A percentile compares a stretch with the other conserved stretches of the same genome.
These are phyloP conservation scores for Paramecium sexaurelia DNA, from an alignment of 73 alveolate species.

Conservation along the genomic window DNA sequence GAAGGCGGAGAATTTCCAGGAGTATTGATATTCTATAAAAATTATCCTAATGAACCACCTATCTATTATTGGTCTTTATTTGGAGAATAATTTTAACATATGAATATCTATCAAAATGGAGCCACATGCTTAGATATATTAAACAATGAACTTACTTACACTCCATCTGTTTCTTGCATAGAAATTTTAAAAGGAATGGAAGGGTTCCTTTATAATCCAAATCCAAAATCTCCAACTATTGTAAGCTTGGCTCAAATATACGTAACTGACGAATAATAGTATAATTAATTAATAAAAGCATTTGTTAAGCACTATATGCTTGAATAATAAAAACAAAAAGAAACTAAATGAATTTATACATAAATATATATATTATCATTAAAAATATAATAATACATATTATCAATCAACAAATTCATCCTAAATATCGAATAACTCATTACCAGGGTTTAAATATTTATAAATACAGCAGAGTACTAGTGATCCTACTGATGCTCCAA, in stretches of 20 bases:
- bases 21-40: not conserved
- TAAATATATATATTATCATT: no score
- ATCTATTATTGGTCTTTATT: not conserved
- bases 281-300: not conserved
- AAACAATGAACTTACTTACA: not conserved
- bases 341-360: no score
- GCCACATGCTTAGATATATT: constrained; percentile 30
- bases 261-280: not conserved
- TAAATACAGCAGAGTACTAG: no score
- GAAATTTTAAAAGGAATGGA: constrained; percentile 38
- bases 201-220: not conserved
- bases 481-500: not conserved
- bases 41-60: constrained; percentile 33
- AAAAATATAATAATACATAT: no score
- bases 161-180: not conserved
- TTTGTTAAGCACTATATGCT: constrained; percentile 19
- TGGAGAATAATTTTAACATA: constrained; percentile 21
- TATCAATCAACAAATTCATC: no score
- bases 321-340: not conserved
- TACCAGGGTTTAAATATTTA: not conserved
- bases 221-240: constrained; percentile 36
- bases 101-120: not conserved
- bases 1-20: constrained; percentile 45
- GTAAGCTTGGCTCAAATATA: not conserved
- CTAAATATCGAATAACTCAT: not conserved